Conservation (phyloP, 2,329 filamentous ascomycete species). For the Fusarium stilboides region DNA sequence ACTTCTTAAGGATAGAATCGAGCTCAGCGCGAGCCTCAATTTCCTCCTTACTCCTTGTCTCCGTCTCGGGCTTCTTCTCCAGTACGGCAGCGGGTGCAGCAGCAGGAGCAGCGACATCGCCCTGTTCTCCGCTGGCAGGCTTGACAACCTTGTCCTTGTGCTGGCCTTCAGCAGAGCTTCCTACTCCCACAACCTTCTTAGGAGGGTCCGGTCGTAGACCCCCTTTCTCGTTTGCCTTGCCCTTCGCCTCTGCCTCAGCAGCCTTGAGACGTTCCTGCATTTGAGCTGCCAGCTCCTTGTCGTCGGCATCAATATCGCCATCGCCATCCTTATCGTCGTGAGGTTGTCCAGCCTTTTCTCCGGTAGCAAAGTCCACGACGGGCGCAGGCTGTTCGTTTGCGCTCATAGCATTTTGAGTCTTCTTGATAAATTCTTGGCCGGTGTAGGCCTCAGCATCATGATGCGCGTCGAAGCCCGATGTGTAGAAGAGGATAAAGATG, state of each 20-base stretch:
- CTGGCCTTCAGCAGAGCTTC: conserved; percentile 70
- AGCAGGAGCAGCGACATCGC: conserved; percentile 12
- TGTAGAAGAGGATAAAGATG: conserved; percentile 81
- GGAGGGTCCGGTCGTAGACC: conserved; percentile 73
- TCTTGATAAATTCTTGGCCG: conserved; percentile 71
- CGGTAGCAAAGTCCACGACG: conserved; percentile 59
- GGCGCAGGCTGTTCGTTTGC: conserved; percentile 54
- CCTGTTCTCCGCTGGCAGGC: conserved; percentile 46
- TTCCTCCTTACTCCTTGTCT: conserved; percentile 72
- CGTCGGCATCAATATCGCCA: conserved; percentile 70
- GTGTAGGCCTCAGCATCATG: conserved; percentile 61
- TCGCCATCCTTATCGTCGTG: conserved; percentile 68
- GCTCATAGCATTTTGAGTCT: conserved; percentile 71
- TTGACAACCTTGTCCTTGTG: conserved; percentile 59
- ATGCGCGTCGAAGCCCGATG: conserved; percentile 69
- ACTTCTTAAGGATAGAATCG: conserved; percentile 84
- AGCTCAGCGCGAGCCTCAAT: conserved; percentile 79
- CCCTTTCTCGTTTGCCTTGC: conserved; percentile 76
- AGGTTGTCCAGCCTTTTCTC: conserved; percentile 58
- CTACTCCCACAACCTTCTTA: conserved; percentile 70
- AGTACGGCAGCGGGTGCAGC: conserved; percentile 12
- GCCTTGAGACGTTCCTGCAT: conserved; percentile 76
- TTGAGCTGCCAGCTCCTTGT: conserved; percentile 63
- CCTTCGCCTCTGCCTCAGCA: conserved; percentile 78
- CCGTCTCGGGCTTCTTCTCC: conserved; percentile 60